phyloP scores from a whole-genome alignment of 371 early-diverging fungal species.

The Mortierella sp. region DNA sequence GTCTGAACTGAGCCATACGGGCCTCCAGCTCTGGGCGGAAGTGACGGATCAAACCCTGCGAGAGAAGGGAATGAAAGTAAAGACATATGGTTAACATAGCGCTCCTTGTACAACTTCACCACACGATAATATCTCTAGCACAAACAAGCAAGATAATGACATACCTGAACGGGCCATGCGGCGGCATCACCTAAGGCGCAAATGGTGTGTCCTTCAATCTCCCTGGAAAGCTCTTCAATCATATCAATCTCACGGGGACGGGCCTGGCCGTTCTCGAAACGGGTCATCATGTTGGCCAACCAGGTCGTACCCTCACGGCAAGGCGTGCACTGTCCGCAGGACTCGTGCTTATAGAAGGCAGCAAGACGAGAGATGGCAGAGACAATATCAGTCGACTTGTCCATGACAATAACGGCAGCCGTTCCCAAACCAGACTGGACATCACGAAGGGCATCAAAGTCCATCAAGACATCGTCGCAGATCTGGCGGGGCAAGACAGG shows the following conservation, averaged over 20 bases:
- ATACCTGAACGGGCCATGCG: slow-evolving; percentile 94
- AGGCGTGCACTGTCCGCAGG: slow-evolving; percentile 99
- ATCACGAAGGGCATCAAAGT: slow-evolving; percentile 97
- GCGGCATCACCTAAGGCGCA: slow-evolving; percentile 99
- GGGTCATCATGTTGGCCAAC: slow-evolving; percentile 96
- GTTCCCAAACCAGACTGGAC: slow-evolving; percentile 96
- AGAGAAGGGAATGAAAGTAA: neutral
- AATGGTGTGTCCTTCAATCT: slow-evolving; percentile 99
- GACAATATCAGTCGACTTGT: slow-evolving; percentile 95
- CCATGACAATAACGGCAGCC: slow-evolving; percentile 98
- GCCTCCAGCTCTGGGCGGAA: slow-evolving; percentile 96
- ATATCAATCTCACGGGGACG: slow-evolving; percentile 91
- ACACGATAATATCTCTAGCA: neutral
- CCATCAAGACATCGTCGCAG: slow-evolving; percentile 96
- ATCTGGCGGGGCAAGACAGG: slow-evolving; percentile 91
- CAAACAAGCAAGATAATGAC: neutral
- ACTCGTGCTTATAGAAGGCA: slow-evolving; percentile 97
- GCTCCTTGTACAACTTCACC: neutral
- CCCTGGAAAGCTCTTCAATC: slow-evolving; percentile 91
- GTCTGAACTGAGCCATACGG: slow-evolving; percentile 77
- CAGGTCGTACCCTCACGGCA: slow-evolving; percentile 98
- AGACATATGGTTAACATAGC: neutral
- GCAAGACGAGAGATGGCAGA: slow-evolving; percentile 92
- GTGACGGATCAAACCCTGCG: slow-evolving; percentile 94
- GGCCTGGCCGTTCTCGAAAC: slow-evolving; percentile 92